These are phyloP conservation scores for Tremellales sp. DNA, from an alignment of 1,284 basidiomycete genomes.

Conservation along the genomic window DNA sequence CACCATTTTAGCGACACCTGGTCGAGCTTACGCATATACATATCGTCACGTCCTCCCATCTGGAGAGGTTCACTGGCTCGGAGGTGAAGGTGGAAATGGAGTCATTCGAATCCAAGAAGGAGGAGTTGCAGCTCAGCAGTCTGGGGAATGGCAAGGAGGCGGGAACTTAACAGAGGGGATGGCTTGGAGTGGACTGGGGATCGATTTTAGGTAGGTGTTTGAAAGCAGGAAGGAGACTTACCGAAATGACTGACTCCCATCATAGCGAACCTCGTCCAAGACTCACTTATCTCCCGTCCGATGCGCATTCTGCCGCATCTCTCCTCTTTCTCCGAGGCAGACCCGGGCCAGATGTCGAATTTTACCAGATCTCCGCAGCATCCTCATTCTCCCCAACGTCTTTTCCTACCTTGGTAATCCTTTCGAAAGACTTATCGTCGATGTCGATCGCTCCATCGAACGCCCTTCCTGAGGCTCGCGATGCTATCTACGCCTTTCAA, in stretches of 20 bases:
- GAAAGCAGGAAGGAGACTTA: background rate
- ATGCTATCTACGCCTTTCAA: too few species aligned
- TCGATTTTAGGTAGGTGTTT: background rate
- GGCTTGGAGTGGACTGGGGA: background rate
- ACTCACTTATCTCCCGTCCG: too few species aligned
- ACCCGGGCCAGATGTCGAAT: too few species aligned
- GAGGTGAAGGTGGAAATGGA: constrained; percentile 27
- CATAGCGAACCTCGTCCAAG: too few species aligned
- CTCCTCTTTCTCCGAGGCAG: too few species aligned
- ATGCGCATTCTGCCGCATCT: background rate
- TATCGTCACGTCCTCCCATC: constrained; percentile 18
- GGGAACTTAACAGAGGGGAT: background rate
- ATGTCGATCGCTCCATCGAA: too few species aligned
- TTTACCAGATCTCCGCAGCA: too few species aligned
- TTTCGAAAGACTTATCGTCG: too few species aligned
- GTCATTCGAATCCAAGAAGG: constrained; percentile 14
- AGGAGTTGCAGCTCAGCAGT: background rate
- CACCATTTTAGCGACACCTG: constrained; percentile 3
- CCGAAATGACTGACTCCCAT: background rate
- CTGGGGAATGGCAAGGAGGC: background rate
- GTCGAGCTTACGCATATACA: constrained; percentile 21
- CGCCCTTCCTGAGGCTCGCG: too few species aligned
- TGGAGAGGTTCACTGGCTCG: constrained; percentile 26
- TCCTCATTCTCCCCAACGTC: too few species aligned
- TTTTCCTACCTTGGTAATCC: too few species aligned